These are phyloP conservation scores for Xerocomellus amylosporus DNA, from an alignment of 768 basidiomycete genomes.

Conservation along the genomic window DNA sequence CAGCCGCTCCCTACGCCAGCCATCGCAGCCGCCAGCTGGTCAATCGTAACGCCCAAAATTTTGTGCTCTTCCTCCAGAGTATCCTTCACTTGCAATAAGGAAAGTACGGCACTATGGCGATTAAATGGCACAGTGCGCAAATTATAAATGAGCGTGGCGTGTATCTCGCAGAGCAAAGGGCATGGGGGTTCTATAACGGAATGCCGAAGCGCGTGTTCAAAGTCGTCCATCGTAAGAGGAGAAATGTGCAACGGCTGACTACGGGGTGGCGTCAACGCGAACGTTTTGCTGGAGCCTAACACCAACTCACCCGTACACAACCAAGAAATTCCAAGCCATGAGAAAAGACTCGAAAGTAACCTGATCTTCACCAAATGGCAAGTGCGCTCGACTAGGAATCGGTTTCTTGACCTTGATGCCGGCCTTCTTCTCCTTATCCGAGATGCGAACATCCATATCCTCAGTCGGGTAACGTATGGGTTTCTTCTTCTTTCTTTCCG, in stretches of 20 bases:
- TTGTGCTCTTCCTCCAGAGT: constrained; percentile 43
- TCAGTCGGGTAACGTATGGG: constrained; percentile 91
- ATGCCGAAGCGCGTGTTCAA: constrained; percentile 84
- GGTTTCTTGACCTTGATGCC: constrained; percentile 70
- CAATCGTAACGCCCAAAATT: constrained; percentile 56
- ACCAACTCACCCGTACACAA: constrained; percentile 80
- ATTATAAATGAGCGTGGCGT: constrained; percentile 86
- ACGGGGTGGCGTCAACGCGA: constrained; percentile 8
- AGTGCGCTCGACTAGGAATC: constrained; percentile 51
- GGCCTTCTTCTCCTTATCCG: constrained; percentile 80
- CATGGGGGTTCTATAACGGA: constrained; percentile 65
- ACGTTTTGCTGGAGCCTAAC: not conserved
- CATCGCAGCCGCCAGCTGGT: constrained; percentile 64
- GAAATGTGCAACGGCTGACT: constrained; percentile 89
- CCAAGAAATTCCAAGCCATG: constrained; percentile 92
- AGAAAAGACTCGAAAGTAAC: constrained; percentile 80
- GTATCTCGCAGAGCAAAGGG: constrained; percentile 79
- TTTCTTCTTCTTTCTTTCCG: constrained; percentile 85
- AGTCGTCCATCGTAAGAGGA: constrained; percentile 89
- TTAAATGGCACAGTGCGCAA: constrained; percentile 78
- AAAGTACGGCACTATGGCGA: constrained; percentile 72
- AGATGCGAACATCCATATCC: constrained; percentile 78
- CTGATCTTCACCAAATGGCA: constrained; percentile 68
- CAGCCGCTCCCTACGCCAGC: constrained; percentile 84
- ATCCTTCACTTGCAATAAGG: constrained; percentile 46